These are phyloP conservation scores for Candida sp. DNA, from an alignment of 1,139 yeast genomes.

Conservation along the genomic window DNA sequence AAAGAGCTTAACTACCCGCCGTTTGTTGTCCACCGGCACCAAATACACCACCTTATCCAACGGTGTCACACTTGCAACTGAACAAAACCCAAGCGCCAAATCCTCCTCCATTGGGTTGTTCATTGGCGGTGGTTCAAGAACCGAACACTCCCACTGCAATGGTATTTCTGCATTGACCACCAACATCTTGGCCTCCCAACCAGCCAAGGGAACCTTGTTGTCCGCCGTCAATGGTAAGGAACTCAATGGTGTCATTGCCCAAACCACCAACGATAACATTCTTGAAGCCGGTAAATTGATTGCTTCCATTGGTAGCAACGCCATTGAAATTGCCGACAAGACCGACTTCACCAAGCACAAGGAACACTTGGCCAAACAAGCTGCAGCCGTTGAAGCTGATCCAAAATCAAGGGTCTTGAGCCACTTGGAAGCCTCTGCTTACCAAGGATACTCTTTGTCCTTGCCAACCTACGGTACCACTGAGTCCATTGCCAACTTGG, in stretches of 20 bases:
- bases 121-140: slow-evolving; percentile 77
- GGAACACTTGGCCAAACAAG: slow-evolving; percentile 39
- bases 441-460: slow-evolving; percentile 82
- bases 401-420: slow-evolving; percentile 61
- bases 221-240: slow-evolving; percentile 53
- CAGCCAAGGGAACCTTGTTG: slow-evolving; percentile 51
- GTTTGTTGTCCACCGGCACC: slow-evolving; percentile 65
- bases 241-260: slow-evolving; percentile 56
- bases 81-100: slow-evolving; percentile 58
- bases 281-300: slow-evolving; percentile 46
- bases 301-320: slow-evolving; percentile 39
- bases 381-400: slow-evolving; percentile 47
- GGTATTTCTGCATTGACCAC: slow-evolving; percentile 76
- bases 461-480: slow-evolving; percentile 76
- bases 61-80: slow-evolving; percentile 76
- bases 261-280: slow-evolving; percentile 49
- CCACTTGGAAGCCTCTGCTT: slow-evolving; percentile 81
- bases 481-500: slow-evolving; percentile 63
- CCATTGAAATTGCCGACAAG: slow-evolving; percentile 32
- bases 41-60: slow-evolving; percentile 72
- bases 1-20: slow-evolving; percentile 47
- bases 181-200: slow-evolving; percentile 44
- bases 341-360: slow-evolving; percentile 38
- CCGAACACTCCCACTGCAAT: slow-evolving; percentile 79
- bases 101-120: slow-evolving; percentile 71